Evolutionary conservation across 2,329 filamentous ascomycete genomes (phyloP).

Genomic region (Hymenoscyphus fraxineus): DNA sequence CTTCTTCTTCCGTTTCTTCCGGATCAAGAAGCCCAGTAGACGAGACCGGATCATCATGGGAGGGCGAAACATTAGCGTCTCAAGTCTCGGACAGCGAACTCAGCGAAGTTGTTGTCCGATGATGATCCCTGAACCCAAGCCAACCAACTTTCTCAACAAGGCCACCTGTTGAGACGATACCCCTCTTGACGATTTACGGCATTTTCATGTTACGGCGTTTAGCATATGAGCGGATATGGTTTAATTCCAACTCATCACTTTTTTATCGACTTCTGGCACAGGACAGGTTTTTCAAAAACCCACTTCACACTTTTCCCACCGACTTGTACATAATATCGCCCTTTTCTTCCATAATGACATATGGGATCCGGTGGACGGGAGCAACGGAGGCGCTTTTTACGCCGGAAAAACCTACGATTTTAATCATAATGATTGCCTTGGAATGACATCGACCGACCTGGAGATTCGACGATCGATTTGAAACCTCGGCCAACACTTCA

Average conservation of each 20-base stretch:
- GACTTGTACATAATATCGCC: constrained; percentile 29
- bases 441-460: constrained; percentile 4
- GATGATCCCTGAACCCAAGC: constrained; percentile 12
- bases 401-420: constrained; percentile 9
- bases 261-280: constrained; percentile 18
- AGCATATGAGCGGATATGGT: constrained; percentile 31
- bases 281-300: constrained; percentile 14
- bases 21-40: constrained; percentile 42
- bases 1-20: constrained; percentile 55
- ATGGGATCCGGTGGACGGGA: constrained; percentile 13
- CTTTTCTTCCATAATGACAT: constrained; percentile 11
- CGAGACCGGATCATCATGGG: constrained; percentile 54
- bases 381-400: constrained; percentile 5
- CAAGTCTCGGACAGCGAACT: constrained; percentile 35
- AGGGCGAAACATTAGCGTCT: constrained; percentile 49
- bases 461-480: background rate
- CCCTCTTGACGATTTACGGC: constrained; percentile 32
- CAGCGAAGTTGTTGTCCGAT: constrained; percentile 31
- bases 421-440: constrained; percentile 28
- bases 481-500: constrained; percentile 3
- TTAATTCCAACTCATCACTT: constrained; percentile 17
- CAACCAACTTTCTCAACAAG: constrained; percentile 16
- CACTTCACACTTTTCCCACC: constrained; percentile 10
- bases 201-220: constrained; percentile 33
- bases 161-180: constrained; percentile 22